Evolutionary conservation across 345 rosid species (phyloP), one percentile per base, ranked within the genome.

Genomic region (Cardamine chenopodiifolia): DNA sequence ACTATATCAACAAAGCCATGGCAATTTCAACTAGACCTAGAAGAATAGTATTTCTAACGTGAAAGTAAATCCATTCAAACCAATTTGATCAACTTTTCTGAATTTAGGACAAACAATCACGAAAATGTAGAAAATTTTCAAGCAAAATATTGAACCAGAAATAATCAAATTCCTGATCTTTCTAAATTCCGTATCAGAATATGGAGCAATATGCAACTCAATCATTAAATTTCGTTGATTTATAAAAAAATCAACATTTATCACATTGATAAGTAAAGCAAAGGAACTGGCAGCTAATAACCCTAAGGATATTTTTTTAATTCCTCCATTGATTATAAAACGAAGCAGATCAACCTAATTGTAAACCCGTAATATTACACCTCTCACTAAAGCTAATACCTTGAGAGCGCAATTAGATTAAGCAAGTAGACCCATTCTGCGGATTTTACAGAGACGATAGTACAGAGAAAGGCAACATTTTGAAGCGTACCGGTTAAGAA

Each of bases 401-500:
- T 14, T 42, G 34, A 31, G 44, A 13, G 20, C 3, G 22, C 40
- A 9, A 3, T 8, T 14, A 44, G 4, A 31, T 19, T 32, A 13
- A 65, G 44, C 22, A 14, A 23, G 14, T n/a, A 17, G 52, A 5
- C 12, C 17, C 2, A 13, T 5, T 50, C 4, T 8, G 5, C 3
- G 6, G 22, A 23, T 23, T 34, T 49, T 11, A 2, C 4, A 26
- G 44, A 8, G 5, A 14, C 14, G n/a, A 29, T 4, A 5, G 5
- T 40, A 29, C 2, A 31, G 23, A 44, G 58, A 55, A 23, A 35
- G 4, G 17, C 4, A 52, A 15, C 22, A 37, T 4, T n/a, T 40
- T 17, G 39, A 40, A 6, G 18, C 60, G 58, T 66, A 74, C 78
- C 72, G 66, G 72, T 29, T 15, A 31, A 15, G 59, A 65, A 47